Conservation (phyloP, 1,139 yeast genomes). For the Protomyces pachydermus region DNA sequence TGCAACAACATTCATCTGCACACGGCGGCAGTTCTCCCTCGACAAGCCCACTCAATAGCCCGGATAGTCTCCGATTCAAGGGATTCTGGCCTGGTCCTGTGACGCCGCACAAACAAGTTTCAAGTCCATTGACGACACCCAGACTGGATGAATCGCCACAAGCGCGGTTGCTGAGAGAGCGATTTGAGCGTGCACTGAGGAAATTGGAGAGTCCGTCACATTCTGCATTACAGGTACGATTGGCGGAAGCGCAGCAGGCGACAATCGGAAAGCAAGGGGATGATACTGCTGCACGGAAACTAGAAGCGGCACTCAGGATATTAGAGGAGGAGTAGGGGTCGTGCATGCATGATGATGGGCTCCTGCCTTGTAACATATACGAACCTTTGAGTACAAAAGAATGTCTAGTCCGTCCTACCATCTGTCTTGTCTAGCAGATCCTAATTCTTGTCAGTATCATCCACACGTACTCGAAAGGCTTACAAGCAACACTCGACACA, state of each 20-base stretch:
- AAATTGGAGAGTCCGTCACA: background rate
- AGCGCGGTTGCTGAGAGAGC: background rate
- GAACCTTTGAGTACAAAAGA: no score
- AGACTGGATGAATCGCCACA: background rate
- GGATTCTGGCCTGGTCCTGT: background rate
- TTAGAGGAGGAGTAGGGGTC: background rate
- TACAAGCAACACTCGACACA: background rate
- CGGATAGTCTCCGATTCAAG: background rate
- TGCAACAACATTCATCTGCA: background rate
- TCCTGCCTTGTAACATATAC: no score
- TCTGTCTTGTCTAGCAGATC: background rate
- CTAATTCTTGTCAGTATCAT: background rate
- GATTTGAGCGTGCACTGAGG: background rate
- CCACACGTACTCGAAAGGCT: background rate
- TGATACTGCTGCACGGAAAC: background rate
- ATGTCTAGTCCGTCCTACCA: no score
- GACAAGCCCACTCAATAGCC: background rate
- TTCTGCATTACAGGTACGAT: background rate
- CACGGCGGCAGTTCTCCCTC: background rate
- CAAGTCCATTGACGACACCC: background rate
- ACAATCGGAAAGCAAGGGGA: background rate
- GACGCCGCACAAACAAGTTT: background rate
- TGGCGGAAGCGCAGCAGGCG: background rate
- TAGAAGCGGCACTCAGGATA: slow-evolving; percentile 19
- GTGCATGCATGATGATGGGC: no score